Evolutionary conservation across 2,329 filamentous ascomycete species (phyloP), one percentile per base, ranked within the genome.

Genomic region (Ilyonectria robusta): DNA sequence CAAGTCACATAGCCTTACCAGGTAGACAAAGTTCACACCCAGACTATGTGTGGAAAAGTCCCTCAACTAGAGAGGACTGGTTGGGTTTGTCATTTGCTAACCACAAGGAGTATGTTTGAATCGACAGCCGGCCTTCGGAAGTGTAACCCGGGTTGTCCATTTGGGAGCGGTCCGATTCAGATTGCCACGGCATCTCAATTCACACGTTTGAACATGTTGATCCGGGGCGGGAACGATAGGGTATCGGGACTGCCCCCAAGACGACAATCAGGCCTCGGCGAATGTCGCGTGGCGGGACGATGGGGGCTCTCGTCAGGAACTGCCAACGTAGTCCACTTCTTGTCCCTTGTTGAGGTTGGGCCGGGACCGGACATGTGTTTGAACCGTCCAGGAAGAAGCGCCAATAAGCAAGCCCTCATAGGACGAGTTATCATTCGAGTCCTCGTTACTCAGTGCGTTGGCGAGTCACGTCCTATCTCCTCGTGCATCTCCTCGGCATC

Each of bases 41-140:
- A 53, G 15, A 15, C n/a, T 53, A 8, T 13, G 21, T 37, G 31
- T n/a, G 40, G 37, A 23, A 44, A 60, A 60, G 55, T 59, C 62
- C 62, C 62, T 65, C 56, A 59, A 50, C 33, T 47, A 23, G 55
- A 58, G 31, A 47, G 35, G 23, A 50, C 11, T 10, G 13, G 26
- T 2, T 15, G 40, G 26, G 23, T 40, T 48, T 42, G 50, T 65
- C 50, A 59, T 65, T 21, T 21, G 54, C 31, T 59, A 50, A 59
- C 23, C 33, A n/a, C 9, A 33, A n/a, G 23, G 37, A 13, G 54
- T 19, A 44, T 19, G 46, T 15, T 15, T 51, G 61, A 63, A 50
- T 46, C 54, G 19, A 35, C 17, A 19, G 33, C 47, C 50, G 37
- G 40, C 23, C 17, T 13, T 51, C 46, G 13, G 31, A 40, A 31